Percentiles rank a stretch among this genome's conserved stretches.
Evolutionary conservation across 2,329 filamentous ascomycete genomes (phyloP).

Genomic region (Polytolypa hystricis): DNA sequence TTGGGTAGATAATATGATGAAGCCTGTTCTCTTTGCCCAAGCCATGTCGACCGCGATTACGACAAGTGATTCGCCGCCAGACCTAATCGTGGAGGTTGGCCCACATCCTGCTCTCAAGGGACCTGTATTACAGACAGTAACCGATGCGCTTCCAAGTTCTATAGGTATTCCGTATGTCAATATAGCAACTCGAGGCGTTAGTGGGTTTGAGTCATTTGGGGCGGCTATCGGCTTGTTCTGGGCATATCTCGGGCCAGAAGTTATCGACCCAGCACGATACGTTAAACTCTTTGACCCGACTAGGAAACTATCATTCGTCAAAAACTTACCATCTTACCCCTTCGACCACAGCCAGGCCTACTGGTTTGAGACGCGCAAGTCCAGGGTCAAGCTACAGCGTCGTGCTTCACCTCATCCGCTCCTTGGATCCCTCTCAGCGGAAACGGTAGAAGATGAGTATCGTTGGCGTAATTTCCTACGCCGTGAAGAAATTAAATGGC

Average conservation of each 20-base stretch:
- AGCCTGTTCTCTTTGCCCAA: constrained; percentile 6
- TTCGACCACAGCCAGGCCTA: constrained; percentile 16
- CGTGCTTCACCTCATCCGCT: constrained; percentile 13
- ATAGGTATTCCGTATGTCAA: too few species aligned
- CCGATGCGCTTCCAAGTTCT: too few species aligned
- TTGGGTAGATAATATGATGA: neutral
- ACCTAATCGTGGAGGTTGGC: constrained; percentile 14
- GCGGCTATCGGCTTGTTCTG: constrained; percentile 14
- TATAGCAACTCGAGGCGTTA: too few species aligned
- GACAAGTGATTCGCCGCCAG: too few species aligned
- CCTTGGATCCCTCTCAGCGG: constrained; percentile 17
- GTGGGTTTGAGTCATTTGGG: constrained; percentile 11
- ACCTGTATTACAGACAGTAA: too few species aligned
- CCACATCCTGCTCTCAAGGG: constrained; percentile 13
- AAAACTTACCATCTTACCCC: constrained; percentile 19
- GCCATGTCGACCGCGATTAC: constrained; percentile 13
- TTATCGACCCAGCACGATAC: constrained; percentile 23
- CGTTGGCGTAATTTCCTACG: constrained; percentile 32
- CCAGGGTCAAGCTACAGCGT: constrained; percentile 13
- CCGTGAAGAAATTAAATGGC: constrained; percentile 26
- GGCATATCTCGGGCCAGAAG: constrained; percentile 7
- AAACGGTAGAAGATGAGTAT: constrained; percentile 19
- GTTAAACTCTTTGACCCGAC: constrained; percentile 27
- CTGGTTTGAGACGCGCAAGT: constrained; percentile 18
- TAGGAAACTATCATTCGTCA: constrained; percentile 39